Evolutionary conservation across 2,329 filamentous ascomycete genomes (phyloP), one percentile per base, ranked within the genome.

Genomic region (Penicillium hesseltinei): DNA sequence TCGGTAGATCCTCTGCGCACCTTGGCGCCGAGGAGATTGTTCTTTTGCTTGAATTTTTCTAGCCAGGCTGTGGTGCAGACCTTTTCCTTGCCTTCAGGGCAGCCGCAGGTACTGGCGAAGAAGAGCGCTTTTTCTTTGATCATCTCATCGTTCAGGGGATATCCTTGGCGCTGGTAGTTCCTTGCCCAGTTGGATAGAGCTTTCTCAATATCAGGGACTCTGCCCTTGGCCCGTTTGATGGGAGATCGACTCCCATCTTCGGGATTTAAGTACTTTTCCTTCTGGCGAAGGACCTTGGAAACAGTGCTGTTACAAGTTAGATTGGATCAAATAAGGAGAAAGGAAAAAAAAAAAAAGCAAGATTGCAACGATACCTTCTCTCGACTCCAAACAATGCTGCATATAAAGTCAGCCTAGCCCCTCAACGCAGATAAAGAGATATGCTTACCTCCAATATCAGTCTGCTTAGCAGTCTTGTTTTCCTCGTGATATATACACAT

Each of bases 401-500:
- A 44, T 38, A 54, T 42, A 29, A 27, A 23, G 53, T 71, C 53
- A 74, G 65, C 52, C 52, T 38, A 49, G 27, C 45, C 38, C 42
- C 27, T 35, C 15, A 35, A 23, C 46, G 17, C 21, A 29, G 36
- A 40, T 29, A 48, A 51, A 31, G 39, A n/a, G 38, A 31, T 35
- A n/a, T 44, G 47, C 84, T 74, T 80, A 90, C 88, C 84, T 77
- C 94, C 94, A 76, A 99, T 99, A 71, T 97, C 93, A 19, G 92
- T 94, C 78, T 99, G 94, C 77, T 96, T 96, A 45, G 91, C 88
- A 48, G 86, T 88, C 23, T 93, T 94, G 71, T 97, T 88, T 61
- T 96, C 89, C 71, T 94, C 89, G 67, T 93, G 90, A 74, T 93
- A 97, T 70, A 91, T 84, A 75, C 94, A 99, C 92, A 99, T 99